Percentiles rank a stretch among this genome's conserved stretches.
Evolutionary conservation across 1,284 basidiomycete species (phyloP).

Genomic region (Pseudomicrostroma phylloplanum): DNA sequence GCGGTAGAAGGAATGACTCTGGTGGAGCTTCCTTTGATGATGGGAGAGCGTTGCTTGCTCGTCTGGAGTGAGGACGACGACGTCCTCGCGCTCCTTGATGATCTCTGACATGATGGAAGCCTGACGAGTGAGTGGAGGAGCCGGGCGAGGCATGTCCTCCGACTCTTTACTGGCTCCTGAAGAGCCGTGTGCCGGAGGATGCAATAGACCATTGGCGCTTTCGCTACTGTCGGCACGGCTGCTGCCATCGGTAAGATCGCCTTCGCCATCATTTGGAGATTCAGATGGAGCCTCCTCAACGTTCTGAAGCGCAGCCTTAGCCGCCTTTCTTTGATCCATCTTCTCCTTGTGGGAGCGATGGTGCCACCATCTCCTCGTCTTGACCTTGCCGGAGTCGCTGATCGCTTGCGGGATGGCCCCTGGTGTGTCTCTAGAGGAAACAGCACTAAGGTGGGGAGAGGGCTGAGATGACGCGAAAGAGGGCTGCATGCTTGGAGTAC

Average conservation of each 20-base stretch:
- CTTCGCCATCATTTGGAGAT: not conserved
- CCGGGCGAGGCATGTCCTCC: not conserved
- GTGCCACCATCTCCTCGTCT: conserved; percentile 1
- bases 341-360: not conserved
- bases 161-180: too few relatives aligned
- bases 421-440: not conserved
- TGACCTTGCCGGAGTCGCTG: not conserved
- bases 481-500: too few relatives aligned
- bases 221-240: not conserved
- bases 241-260: not conserved
- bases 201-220: too few relatives aligned
- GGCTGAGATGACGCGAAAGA: too few relatives aligned
- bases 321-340: not conserved
- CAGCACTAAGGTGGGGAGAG: too few relatives aligned
- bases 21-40: conserved; percentile 45
- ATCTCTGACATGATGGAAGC: conserved; percentile 41
- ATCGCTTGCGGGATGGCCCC: not conserved
- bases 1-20: conserved; percentile 65
- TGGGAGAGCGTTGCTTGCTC: conserved; percentile 44
- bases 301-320: not conserved
- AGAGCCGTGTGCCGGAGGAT: too few relatives aligned
- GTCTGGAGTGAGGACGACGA: conserved; percentile 41
- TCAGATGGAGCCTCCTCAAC: not conserved
- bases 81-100: conserved; percentile 33
- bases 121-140: conserved; percentile 12